Conservation (phyloP, 108 stramenopile genomes). For the Cyclotella sp. region DNA sequence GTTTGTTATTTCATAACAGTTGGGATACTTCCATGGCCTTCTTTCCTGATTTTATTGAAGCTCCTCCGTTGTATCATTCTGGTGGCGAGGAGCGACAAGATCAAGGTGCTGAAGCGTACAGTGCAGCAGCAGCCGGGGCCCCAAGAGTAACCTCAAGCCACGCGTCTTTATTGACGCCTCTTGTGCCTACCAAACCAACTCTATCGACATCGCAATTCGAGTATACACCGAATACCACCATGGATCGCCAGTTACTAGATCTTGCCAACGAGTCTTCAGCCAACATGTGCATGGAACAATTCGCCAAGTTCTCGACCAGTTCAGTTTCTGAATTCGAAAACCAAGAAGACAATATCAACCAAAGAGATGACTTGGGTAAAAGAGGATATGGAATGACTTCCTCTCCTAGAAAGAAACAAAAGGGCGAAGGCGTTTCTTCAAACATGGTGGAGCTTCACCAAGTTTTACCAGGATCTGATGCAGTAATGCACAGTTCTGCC, state of each 20-base stretch:
- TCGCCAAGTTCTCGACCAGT: constrained; percentile 10
- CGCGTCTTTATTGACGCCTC: not conserved
- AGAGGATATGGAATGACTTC: not conserved
- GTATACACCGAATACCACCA: constrained; percentile 1
- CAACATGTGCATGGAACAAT: constrained; percentile 25
- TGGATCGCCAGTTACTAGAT: constrained; percentile 11
- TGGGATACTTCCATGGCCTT: constrained; percentile 15
- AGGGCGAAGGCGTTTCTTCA: not conserved
- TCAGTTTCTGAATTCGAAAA: not conserved
- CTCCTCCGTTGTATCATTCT: constrained; percentile 3
- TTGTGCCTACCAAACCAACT: not conserved
- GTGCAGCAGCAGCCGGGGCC: not conserved
- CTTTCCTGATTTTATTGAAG: not conserved
- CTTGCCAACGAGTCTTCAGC: constrained; percentile 12
- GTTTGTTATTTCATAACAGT: constrained; percentile 9
- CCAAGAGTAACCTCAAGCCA: not conserved
- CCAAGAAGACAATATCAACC: not conserved
- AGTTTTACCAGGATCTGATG: not conserved
- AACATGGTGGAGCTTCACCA: not conserved
- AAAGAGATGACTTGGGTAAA: too few species aligned
- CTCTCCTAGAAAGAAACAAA: constrained; percentile 1
- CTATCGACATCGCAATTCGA: not conserved
- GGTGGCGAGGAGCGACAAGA: not conserved
- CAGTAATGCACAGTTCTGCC: not conserved
- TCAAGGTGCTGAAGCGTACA: not conserved